phyloP scores from a whole-genome alignment of 305 asterid genomes.

The Petunia hybrid region DNA sequence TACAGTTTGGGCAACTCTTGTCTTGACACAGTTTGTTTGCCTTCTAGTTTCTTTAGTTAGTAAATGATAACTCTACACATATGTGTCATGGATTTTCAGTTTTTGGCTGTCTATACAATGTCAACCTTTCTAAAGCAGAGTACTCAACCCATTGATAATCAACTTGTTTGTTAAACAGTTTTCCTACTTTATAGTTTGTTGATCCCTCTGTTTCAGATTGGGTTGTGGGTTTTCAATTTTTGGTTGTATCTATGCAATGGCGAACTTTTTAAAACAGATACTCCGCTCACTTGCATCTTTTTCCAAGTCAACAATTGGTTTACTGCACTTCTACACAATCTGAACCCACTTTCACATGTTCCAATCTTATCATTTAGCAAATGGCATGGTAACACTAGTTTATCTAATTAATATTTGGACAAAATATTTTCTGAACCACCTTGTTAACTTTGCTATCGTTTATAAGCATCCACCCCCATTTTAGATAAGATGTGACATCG shows the following conservation, averaged over 20 bases:
- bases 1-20: background rate
- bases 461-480: background rate
- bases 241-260: background rate
- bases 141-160: background rate
- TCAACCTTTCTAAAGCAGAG: background rate
- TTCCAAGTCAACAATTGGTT: background rate
- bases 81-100: background rate
- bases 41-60: conserved; percentile 11
- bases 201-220: conserved; percentile 2
- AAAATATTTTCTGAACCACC: background rate
- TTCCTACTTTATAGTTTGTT: conserved; percentile 1
- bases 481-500: background rate
- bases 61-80: background rate
- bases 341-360: background rate
- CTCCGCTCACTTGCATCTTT: background rate
- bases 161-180: background rate
- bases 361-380: background rate
- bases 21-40: background rate
- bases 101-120: conserved; percentile 13
- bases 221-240: background rate
- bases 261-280: conserved; percentile 14
- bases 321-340: background rate
- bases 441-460: background rate
- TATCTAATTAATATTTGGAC: background rate
- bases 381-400: background rate